These are phyloP conservation scores for Colletotrichum sublineola DNA, from an alignment of 2,329 filamentous ascomycete species.

Conservation along the genomic window DNA sequence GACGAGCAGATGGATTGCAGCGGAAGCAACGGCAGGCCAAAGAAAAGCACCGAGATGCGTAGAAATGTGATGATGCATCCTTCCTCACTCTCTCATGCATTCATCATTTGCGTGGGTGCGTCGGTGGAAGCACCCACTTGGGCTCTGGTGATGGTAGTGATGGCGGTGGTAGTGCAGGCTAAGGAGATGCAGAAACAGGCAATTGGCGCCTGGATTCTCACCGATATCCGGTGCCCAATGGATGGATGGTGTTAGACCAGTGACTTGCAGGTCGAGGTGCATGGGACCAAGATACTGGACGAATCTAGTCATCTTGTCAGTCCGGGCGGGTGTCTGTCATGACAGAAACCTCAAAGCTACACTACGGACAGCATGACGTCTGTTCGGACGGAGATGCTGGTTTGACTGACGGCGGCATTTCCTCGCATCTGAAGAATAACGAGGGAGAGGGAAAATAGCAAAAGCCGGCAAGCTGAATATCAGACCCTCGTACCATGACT, in stretches of 20 bases:
- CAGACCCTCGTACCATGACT: neutral
- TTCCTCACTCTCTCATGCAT: slow-evolving; percentile 11
- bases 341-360: neutral
- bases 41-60: slow-evolving; percentile 29
- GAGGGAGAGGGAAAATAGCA: neutral
- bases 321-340: neutral
- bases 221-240: slow-evolving; percentile 37
- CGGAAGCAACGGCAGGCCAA: slow-evolving; percentile 21
- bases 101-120: slow-evolving; percentile 28
- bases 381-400: neutral
- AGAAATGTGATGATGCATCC: slow-evolving; percentile 17
- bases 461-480: neutral
- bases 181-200: slow-evolving; percentile 11
- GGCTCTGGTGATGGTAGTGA: neutral
- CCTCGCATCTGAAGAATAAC: neutral
- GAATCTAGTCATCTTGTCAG: slow-evolving; percentile 3
- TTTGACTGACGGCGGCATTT: neutral
- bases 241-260: slow-evolving; percentile 23
- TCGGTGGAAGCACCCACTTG: slow-evolving; percentile 35
- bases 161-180: slow-evolving; percentile 11
- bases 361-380: neutral
- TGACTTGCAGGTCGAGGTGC: slow-evolving; percentile 33
- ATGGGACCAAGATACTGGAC: neutral
- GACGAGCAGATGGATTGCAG: slow-evolving; percentile 16
- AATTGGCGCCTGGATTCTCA: slow-evolving; percentile 30